Evolutionary conservation across 805 yeast genomes (phyloP).

Genomic region (Candida methanosorbosa): DNA sequence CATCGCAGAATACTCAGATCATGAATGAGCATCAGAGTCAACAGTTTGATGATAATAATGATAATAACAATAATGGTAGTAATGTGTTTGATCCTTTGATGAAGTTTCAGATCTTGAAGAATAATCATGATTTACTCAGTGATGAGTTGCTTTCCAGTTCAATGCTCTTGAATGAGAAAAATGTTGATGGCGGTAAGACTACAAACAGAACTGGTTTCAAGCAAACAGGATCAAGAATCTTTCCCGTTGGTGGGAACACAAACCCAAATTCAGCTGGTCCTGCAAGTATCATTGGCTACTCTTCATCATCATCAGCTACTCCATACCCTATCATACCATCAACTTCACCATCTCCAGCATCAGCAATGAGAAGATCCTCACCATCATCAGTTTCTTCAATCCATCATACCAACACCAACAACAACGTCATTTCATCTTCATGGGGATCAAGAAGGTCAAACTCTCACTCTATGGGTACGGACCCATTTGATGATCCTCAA

Average conservation of each 20-base stretch:
- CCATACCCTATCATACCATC: no score
- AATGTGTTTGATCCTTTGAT: conserved; percentile 6
- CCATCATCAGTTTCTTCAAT: background rate
- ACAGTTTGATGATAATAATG: background rate
- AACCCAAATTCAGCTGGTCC: no score
- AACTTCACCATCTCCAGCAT: background rate
- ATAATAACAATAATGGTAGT: background rate
- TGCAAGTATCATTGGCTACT: no score
- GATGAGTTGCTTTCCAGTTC: conserved; percentile 3
- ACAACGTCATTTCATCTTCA: no score
- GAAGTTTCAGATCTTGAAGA: conserved; percentile 7
- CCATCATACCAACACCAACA: background rate
- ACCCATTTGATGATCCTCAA: conserved; percentile 1
- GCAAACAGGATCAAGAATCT: no score
- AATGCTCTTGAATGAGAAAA: no score
- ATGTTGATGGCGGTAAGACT: no score
- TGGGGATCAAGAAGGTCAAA: no score
- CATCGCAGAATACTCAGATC: background rate
- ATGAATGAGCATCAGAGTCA: background rate
- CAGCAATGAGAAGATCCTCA: background rate
- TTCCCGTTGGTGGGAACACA: no score
- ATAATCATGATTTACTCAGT: conserved; percentile 8
- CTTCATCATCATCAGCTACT: no score
- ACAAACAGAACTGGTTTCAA: no score
- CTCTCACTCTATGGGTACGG: no score